Evolutionary conservation across 768 basidiomycete genomes (phyloP).

Genomic region (Russula compacta): DNA sequence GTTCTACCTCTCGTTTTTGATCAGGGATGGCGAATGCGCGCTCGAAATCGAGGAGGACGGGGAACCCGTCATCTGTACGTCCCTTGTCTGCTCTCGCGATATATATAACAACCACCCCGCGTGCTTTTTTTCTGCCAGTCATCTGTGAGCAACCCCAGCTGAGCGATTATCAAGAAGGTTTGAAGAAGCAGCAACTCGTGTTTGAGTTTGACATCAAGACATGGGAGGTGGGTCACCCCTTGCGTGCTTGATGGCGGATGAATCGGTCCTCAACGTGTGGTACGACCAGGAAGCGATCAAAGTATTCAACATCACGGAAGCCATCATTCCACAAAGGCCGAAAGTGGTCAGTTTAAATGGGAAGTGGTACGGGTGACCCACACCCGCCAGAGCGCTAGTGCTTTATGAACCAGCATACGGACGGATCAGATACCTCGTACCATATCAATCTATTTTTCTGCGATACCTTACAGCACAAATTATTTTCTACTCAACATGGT

Average conservation of each 20-base stretch:
- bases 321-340: slow-evolving; percentile 68
- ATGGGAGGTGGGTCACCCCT: slow-evolving; percentile 57
- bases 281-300: slow-evolving; percentile 71
- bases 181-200: slow-evolving; percentile 77
- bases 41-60: slow-evolving; percentile 59
- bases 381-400: too few species aligned
- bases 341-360: slow-evolving; percentile 47
- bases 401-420: too few species aligned
- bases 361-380: slow-evolving; percentile 61
- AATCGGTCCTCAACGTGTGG: background rate
- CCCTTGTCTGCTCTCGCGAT: background rate
- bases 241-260: background rate
- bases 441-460: background rate
- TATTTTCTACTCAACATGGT: background rate
- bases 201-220: slow-evolving; percentile 86
- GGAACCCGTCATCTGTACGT: slow-evolving; percentile 68
- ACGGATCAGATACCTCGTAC: slow-evolving; percentile 4
- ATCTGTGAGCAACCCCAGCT: slow-evolving; percentile 54
- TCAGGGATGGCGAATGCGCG: slow-evolving; percentile 74
- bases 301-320: slow-evolving; percentile 68
- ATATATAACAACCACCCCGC: background rate
- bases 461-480: background rate
- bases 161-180: slow-evolving; percentile 52
- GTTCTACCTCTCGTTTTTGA: slow-evolving; percentile 90
- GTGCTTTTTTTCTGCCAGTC: slow-evolving; percentile 31